These are phyloP conservation scores for Blastocystis sp. DNA, from an alignment of 352 stramenopile species.

Conservation along the genomic window DNA sequence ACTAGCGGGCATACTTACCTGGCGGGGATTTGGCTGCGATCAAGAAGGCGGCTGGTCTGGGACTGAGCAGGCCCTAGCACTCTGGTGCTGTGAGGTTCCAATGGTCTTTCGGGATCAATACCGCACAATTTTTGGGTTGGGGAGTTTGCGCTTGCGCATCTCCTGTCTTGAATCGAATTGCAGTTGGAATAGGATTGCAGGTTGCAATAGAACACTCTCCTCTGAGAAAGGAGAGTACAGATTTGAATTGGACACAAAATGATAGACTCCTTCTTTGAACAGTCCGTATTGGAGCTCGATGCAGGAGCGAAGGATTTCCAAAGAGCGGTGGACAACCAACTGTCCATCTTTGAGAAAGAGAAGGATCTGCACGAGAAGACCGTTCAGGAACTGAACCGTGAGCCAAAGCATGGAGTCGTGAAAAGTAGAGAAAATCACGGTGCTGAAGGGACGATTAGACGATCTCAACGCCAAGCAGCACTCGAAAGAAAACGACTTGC, in stretches of 20 bases:
- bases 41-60: slow-evolving; percentile 58
- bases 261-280: neutral
- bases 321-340: slow-evolving; percentile 2
- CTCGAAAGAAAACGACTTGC: slow-evolving; percentile 6
- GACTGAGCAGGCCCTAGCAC: slow-evolving; percentile 36
- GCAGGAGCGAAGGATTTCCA: slow-evolving; percentile 1
- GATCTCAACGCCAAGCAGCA: slow-evolving; percentile 21
- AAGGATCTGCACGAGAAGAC: slow-evolving; percentile 10
- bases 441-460: neutral
- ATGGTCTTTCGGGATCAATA: slow-evolving; percentile 36
- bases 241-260: neutral
- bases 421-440: neutral
- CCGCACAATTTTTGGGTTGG: slow-evolving; percentile 59
- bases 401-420: neutral
- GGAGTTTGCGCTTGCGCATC: slow-evolving; percentile 62
- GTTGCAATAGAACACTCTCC: too few relatives aligned
- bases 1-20: slow-evolving; percentile 42
- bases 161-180: neutral
- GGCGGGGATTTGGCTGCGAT: slow-evolving; percentile 57
- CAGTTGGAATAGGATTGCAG: neutral
- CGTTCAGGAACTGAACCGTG: neutral
- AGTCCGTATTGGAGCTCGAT: neutral
- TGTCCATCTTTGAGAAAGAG: neutral
- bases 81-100: slow-evolving; percentile 59
- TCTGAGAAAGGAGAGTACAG: too few relatives aligned